Evolutionary conservation across 1,284 basidiomycete genomes (phyloP).

Genomic region (Cerioporus squamosus): DNA sequence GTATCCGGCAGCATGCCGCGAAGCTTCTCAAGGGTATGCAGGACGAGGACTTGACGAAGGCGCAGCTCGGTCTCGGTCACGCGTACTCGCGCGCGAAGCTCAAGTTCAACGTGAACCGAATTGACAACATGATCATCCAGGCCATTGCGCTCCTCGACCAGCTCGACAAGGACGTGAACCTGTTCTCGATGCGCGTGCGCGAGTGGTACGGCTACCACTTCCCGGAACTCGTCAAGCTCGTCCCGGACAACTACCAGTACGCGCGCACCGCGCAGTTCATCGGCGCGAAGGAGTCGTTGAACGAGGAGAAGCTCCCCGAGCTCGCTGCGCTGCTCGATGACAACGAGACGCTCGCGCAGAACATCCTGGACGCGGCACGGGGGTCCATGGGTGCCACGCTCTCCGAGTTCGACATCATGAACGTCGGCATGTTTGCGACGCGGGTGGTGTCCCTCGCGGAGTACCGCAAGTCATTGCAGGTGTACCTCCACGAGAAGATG

Average conservation of each 20-base stretch:
- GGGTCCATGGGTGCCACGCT: slow-evolving; percentile 97
- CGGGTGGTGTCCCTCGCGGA: slow-evolving; percentile 92
- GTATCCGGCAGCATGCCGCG: slow-evolving; percentile 90
- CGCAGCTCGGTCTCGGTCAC: slow-evolving; percentile 97
- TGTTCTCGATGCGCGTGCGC: slow-evolving; percentile 97
- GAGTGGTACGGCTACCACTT: slow-evolving; percentile 99
- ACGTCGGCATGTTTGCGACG: slow-evolving; percentile 92
- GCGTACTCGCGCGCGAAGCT: slow-evolving; percentile 98
- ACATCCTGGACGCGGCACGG: slow-evolving; percentile 92
- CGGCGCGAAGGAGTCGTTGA: slow-evolving; percentile 84
- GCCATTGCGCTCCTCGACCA: slow-evolving; percentile 98
- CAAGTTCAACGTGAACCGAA: slow-evolving; percentile 99
- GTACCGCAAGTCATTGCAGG: slow-evolving; percentile 91
- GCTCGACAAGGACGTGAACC: slow-evolving; percentile 99
- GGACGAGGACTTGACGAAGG: slow-evolving; percentile 88
- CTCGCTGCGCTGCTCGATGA: slow-evolving; percentile 87
- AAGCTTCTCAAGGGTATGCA: slow-evolving; percentile 92
- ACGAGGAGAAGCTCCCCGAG: slow-evolving; percentile 80
- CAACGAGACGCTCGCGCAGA: slow-evolving; percentile 88
- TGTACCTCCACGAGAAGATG: slow-evolving; percentile 97
- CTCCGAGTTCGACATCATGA: slow-evolving; percentile 94
- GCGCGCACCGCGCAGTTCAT: slow-evolving; percentile 89
- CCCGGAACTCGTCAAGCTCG: slow-evolving; percentile 94
- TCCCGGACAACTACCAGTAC: slow-evolving; percentile 96
- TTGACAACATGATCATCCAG: slow-evolving; percentile 99